Evolutionary conservation across 306 rosid genomes (phyloP).

Genomic region (Cyclanthera cordifolia): DNA sequence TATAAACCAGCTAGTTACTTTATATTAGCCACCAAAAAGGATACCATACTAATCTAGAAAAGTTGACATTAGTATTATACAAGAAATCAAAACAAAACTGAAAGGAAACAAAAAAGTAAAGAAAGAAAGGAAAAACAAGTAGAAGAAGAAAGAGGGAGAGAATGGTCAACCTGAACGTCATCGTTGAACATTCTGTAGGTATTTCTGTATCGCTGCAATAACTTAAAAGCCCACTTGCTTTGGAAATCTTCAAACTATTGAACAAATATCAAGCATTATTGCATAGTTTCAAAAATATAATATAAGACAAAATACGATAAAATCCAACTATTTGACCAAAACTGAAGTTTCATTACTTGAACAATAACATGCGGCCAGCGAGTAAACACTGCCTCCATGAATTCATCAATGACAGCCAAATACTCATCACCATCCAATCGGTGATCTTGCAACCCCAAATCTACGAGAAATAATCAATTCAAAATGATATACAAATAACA

Average conservation of each 20-base stretch:
- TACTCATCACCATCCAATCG: constrained; percentile 94
- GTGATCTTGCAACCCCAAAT: constrained; percentile 78
- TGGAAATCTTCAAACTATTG: constrained; percentile 95
- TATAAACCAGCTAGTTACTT: not conserved
- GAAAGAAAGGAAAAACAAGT: not conserved
- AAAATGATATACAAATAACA: not conserved
- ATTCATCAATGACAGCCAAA: constrained; percentile 80
- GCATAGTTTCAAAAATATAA: not conserved
- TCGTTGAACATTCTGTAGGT: constrained; percentile 95
- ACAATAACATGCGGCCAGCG: constrained; percentile 99
- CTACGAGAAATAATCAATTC: constrained; percentile 23
- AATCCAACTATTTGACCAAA: not conserved
- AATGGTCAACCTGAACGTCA: constrained; percentile 75
- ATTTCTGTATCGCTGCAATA: constrained; percentile 84
- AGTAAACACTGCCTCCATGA: constrained; percentile 94
- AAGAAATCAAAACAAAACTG: not conserved
- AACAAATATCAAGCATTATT: constrained; percentile 15
- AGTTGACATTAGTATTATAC: not conserved
- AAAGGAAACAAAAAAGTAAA: not conserved
- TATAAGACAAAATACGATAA: not conserved
- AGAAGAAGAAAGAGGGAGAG: not conserved
- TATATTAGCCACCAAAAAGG: not conserved
- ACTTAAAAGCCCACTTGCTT: constrained; percentile 99
- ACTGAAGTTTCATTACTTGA: constrained; percentile 44
- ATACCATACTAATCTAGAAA: not conserved